Base-by-base conservation (phyloP, 495 filamentous ascomycete species). In the Opeltia flavorubescens region DNA sequence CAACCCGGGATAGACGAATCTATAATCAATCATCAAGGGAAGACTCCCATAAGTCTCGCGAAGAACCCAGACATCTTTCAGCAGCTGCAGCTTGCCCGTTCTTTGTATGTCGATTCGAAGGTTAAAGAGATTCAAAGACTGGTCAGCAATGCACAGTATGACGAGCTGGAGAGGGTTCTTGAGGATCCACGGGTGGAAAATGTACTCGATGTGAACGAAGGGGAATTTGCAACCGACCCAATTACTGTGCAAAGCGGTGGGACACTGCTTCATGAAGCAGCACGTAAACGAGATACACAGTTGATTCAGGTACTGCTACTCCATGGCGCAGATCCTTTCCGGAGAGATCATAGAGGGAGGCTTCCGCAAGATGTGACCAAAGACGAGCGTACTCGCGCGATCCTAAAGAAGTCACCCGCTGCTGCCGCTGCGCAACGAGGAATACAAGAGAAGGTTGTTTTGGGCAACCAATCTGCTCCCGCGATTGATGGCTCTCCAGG, bases 251-350 rank as follows among this genome's bases (percentile, higher is more conserved):
- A 89, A 43, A 67, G 74, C 21, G 87, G 88, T 4, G 91, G 91
- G 3, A 95, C 89, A 1, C 67, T 98, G 9, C 69, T 98, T 20
- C 91, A 98, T 58, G 89, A 98, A 62, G 91, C 89, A 2, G 91
- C 91, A 28, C 78, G 86, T 44, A 83, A 80, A 53, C 86, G 73
- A 59, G 89, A 98, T 56, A 79, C 75, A 11, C 78, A 80, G 42
- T 70, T 98, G 13, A 89, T 94, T 43, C 82, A 96, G 57, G 71
- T 94, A 8, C 74, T 98, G 13, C 65, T 98, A 31, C 77, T 95
- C 39, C 93, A 98, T 58, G 93, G 91, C 2, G 91, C 91, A n/a
- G 91, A 98, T 66, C 91, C 91, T 1, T 98, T 98, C 62, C 80
- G 86, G 35, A 77, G 93, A 40, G 91, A 98, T 62, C 85, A 86